Evolutionary conservation across 176 grass and related monocot species (phyloP), one percentile per base, ranked within the genome.

Genomic region (Leersia perrieri): DNA sequence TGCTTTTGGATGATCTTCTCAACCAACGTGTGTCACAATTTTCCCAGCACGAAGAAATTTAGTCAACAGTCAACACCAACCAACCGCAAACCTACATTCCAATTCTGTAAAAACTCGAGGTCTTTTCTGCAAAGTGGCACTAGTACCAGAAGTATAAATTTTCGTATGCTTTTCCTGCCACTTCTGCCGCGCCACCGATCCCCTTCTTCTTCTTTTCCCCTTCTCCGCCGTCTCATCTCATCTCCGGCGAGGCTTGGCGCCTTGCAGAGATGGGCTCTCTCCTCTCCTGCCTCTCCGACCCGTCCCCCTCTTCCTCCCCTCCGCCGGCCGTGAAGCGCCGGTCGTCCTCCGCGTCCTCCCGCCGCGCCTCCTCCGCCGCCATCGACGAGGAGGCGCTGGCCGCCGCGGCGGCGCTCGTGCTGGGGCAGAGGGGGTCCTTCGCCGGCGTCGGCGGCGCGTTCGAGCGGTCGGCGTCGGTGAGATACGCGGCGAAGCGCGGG

Each of bases 331-430:
- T 49, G 31, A 88, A 70, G 75, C 78, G 81, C 30, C 72, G 81
- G 72, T 85, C 70, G 2, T 75, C 82, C 77, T 41, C 88, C 1
- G 80, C 85, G 45, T 65, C 82, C 66, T 35, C 64, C 69, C 36
- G 88, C 70, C 11, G 82, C 81, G 15, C 79, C 45, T 18, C 79
- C 36, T 72, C 41, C 32, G 76, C 85, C 73, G 65, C 87, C 85
- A 87, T 94, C 44, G 84, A 94, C 68, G 94, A 94, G 82, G 87
- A 94, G 62, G 94, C 94, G 32, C 85, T 94, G 70, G 94, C 92
- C 2, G 94, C 92, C 1, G 94, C 94, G 0, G 76, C 92, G 18
- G 93, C 90, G 60, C 80, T 93, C 45, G 86, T 97, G 69, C 79
- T 89, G 34, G 88, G 86, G 12, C 91, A 94, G 81, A 68, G 82